Conservation (phyloP, 1,284 basidiomycete species). For the Grifola frondosa region DNA sequence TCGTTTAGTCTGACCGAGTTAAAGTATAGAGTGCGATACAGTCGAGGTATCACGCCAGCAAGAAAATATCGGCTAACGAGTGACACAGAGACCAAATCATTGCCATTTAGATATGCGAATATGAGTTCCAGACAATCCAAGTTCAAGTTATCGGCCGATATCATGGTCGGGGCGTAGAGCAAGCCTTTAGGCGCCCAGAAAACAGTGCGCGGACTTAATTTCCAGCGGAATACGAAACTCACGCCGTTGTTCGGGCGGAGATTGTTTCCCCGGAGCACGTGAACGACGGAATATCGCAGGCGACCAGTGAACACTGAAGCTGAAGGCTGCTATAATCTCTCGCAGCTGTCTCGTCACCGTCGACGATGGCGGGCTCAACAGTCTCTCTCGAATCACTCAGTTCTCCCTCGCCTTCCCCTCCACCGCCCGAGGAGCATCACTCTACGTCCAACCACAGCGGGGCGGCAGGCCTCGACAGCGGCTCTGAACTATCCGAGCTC, state of each 20-base stretch:
- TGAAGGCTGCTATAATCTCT: conserved; percentile 4
- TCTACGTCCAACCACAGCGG: conserved; percentile 25
- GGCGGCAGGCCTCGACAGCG: conserved; percentile 49
- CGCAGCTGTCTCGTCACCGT: conserved; percentile 27
- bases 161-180: conserved; percentile 38
- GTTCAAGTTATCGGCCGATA: conserved; percentile 65
- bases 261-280: too few relatives aligned
- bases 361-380: conserved; percentile 52
- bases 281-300: too few relatives aligned
- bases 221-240: too few relatives aligned
- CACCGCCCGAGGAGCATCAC: conserved; percentile 29
- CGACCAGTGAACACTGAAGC: too few relatives aligned
- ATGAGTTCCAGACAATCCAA: conserved; percentile 69
- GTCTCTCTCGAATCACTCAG: conserved; percentile 64
- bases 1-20: conserved; percentile 50
- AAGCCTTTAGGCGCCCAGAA: too few relatives aligned
- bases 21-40: conserved; percentile 60
- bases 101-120: conserved; percentile 48
- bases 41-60: conserved; percentile 54
- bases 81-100: conserved; percentile 57
- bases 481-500: conserved; percentile 77
- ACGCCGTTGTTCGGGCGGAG: too few relatives aligned
- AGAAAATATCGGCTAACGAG: conserved; percentile 65
- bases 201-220: too few relatives aligned
- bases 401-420: conserved; percentile 52